phyloP scores from a whole-genome alignment of 306 rosid genomes.

The Malus domestica region ASM211411v1 NC_041800.1:31526233-31526732 shows the following conservation, averaged over 20 bases:
- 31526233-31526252: fast-evolving
- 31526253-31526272: neutral
- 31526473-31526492: neutral
- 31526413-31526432: conserved; percentile 9
- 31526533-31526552: neutral
- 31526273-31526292: neutral
- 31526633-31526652: too few relatives aligned
- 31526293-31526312: too few relatives aligned
- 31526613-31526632: fast-evolving
- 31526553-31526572: neutral
- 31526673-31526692: too few relatives aligned
- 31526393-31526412: neutral
- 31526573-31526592: neutral
- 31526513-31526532: conserved; percentile 2
- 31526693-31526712: too few relatives aligned
- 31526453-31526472: conserved; percentile 1
- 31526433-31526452: conserved; percentile 16
- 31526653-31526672: too few relatives aligned
- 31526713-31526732: too few relatives aligned
- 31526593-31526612: too few relatives aligned
- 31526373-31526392: neutral
- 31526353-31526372: too few relatives aligned
- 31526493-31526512: neutral
- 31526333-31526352: neutral
- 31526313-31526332: neutral